phyloP scores from a whole-genome alignment of 1,284 basidiomycete genomes.

The Cryptococcus jaspeensis region DNA sequence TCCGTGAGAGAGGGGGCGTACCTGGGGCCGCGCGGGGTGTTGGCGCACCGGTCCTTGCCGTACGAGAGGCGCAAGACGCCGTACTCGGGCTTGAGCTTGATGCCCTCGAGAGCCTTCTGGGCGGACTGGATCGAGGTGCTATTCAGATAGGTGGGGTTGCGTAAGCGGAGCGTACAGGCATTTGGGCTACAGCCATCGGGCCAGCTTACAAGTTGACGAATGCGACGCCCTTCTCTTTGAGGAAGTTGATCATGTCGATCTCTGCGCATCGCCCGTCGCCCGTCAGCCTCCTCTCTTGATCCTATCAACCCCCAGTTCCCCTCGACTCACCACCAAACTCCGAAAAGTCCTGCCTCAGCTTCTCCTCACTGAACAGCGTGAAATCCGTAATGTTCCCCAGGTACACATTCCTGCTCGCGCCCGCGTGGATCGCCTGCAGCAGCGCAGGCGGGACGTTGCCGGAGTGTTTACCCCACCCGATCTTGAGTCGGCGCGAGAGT shows the following conservation, averaged over 20 bases:
- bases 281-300: not conserved
- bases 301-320: too few relatives aligned
- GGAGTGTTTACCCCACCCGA: conserved; percentile 92
- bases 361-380: conserved; percentile 78
- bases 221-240: conserved; percentile 93
- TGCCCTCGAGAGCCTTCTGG: conserved; percentile 90
- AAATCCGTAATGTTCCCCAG: conserved; percentile 91
- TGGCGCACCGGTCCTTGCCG: conserved; percentile 90
- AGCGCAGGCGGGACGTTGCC: conserved; percentile 73
- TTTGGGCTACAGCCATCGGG: not conserved
- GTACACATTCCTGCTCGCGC: conserved; percentile 91
- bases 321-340: conserved; percentile 67
- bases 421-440: conserved; percentile 80
- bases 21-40: conserved; percentile 28
- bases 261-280: conserved; percentile 45
- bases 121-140: conserved; percentile 81
- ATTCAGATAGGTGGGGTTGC: not conserved
- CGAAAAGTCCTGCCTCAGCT: conserved; percentile 81
- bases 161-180: conserved; percentile 3
- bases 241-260: conserved; percentile 90
- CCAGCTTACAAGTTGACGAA: conserved; percentile 76
- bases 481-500: conserved; percentile 85
- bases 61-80: conserved; percentile 78
- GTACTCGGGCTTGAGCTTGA: conserved; percentile 83
- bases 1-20: not conserved